Conservation (phyloP, 371 early-diverging fungal genomes). For the Mortierella polycephala region DNA sequence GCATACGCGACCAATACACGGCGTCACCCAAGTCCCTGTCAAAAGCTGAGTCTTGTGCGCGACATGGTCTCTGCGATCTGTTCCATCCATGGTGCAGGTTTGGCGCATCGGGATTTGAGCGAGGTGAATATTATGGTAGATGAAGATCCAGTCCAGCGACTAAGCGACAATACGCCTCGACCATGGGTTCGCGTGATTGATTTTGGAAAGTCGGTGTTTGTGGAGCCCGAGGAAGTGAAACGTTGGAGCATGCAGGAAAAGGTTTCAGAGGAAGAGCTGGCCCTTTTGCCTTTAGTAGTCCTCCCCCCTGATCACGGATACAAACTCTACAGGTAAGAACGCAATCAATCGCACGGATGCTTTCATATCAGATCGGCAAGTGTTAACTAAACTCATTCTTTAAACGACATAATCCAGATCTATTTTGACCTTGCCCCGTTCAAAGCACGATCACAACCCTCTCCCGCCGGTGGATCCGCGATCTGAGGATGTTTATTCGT, state of each 20-base stretch:
- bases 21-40: conserved; percentile 64
- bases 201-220: conserved; percentile 70
- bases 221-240: conserved; percentile 54
- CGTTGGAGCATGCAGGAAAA: conserved; percentile 63
- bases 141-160: conserved; percentile 55
- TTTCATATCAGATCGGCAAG: too few species aligned
- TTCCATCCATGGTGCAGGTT: conserved; percentile 62
- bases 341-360: too few species aligned
- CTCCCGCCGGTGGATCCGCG: conserved; percentile 65
- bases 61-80: conserved; percentile 67
- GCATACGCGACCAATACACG: conserved; percentile 66
- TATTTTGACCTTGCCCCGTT: conserved; percentile 69
- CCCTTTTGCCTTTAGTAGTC: conserved; percentile 59
- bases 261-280: conserved; percentile 60
- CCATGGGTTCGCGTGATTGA: conserved; percentile 68
- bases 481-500: conserved; percentile 71
- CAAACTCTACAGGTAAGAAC: conserved; percentile 51
- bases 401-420: conserved; percentile 40
- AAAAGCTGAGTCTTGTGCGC: conserved; percentile 66
- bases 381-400: too few species aligned
- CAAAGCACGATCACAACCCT: conserved; percentile 57
- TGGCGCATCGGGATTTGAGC: conserved; percentile 72
- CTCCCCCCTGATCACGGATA: conserved; percentile 70
- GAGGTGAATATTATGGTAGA: conserved; percentile 77
- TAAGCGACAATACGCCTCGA: conserved; percentile 60